Percentiles rank a stretch among this genome's conserved stretches.
Evolutionary conservation across 2,329 filamentous ascomycete species (phyloP).

Genomic region (Xylariaceae sp.): DNA sequence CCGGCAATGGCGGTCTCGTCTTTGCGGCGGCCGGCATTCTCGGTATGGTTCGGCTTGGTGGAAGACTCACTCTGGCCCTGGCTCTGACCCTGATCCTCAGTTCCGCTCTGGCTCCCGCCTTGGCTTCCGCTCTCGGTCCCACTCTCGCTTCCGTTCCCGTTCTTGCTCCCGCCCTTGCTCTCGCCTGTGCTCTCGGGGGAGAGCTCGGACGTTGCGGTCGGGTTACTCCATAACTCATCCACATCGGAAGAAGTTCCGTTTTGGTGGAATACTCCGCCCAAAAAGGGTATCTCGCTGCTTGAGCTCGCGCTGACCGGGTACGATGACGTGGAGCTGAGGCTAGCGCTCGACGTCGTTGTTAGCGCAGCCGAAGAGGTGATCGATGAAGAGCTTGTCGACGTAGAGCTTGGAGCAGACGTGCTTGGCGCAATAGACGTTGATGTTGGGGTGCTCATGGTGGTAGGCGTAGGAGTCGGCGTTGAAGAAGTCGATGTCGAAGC

Average conservation of each 20-base stretch:
- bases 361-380: constrained; percentile 5
- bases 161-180: constrained; percentile 19
- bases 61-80: constrained; percentile 28
- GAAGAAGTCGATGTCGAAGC: constrained; percentile 22
- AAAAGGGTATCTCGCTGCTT: constrained; percentile 26
- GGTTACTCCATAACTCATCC: constrained; percentile 20
- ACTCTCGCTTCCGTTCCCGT: constrained; percentile 35
- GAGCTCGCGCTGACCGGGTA: constrained; percentile 13
- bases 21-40: constrained; percentile 43
- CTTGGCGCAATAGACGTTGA: constrained; percentile 10
- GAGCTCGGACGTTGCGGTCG: constrained; percentile 26
- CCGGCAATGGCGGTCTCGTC: constrained; percentile 50
- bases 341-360: constrained; percentile 8
- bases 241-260: constrained; percentile 37
- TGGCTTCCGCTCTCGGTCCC: constrained; percentile 30
- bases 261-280: constrained; percentile 53
- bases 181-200: constrained; percentile 9
- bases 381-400: constrained; percentile 3
- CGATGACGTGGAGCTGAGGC: constrained; percentile 7
- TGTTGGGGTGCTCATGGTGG: constrained; percentile 22
- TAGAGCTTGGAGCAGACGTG: constrained; percentile 10
- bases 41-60: constrained; percentile 41
- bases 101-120: neutral
- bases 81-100: constrained; percentile 1
- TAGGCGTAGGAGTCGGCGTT: constrained; percentile 16